Conservation (phyloP, 139 green algal genomes). For the Coccomyxa sp. region DNA sequence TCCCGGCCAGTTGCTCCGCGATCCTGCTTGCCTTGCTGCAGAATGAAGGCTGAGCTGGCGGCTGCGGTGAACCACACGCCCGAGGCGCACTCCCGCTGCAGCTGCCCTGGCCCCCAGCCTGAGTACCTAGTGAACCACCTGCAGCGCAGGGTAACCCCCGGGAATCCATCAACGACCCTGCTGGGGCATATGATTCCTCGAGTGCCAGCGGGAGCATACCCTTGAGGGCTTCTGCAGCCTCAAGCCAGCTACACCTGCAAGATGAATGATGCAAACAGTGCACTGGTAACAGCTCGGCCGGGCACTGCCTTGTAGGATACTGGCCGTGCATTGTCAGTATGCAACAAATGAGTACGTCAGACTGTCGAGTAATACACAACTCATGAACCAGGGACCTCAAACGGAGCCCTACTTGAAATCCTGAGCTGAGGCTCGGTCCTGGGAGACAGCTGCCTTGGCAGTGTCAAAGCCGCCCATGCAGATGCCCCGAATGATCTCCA, state of each 20-base stretch:
- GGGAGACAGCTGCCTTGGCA: constrained; percentile 5
- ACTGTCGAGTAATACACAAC: background rate
- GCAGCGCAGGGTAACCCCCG: background rate
- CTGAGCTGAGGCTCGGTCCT: background rate
- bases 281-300: no score
- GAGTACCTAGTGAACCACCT: constrained; percentile 35
- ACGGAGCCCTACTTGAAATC: background rate
- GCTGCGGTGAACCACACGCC: constrained; percentile 78
- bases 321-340: background rate
- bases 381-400: background rate
- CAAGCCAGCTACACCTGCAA: background rate
- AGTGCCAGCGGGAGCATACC: background rate
- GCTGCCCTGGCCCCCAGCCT: constrained; percentile 76
- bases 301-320: background rate
- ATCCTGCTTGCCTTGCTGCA: constrained; percentile 27
- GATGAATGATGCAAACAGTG: no score
- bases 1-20: background rate
- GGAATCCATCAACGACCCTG: background rate
- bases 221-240: background rate
- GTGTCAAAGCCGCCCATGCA: constrained; percentile 42
- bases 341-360: background rate
- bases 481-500: constrained; percentile 41
- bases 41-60: constrained; percentile 41
- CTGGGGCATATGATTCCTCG: background rate
- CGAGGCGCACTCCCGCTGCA: constrained; percentile 54